Base-by-base conservation (phyloP, 2,329 filamentous ascomycete genomes). In the Orbilia oligospora region DNA sequence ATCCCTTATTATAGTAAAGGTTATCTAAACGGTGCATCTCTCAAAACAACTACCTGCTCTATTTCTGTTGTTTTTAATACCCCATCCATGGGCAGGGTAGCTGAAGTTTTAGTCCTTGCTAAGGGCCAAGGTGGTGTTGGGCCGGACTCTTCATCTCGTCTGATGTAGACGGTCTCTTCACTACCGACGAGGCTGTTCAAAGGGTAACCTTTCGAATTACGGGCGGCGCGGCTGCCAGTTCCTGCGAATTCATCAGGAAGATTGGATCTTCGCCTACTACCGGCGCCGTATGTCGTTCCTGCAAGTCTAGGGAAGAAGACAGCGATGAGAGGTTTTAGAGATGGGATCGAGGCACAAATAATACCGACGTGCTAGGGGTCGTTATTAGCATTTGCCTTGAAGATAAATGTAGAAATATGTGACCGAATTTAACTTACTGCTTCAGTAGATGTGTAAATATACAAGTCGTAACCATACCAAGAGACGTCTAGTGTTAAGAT, bases 381-480 rank as follows among this genome's bases (percentile, higher is more conserved):
- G 6, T 20, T 67, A 38, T 78, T 65, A 78, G 63, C 14, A 5
- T 46, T 18, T 8, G 16, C 33, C 24, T 55, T 33, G 18, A 30
- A 30, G 6, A 30, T 5, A 24, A 6, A 38, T 6, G 20, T 30
- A 12, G 20, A 8, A 5, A 8, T 22, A 46, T 55, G 20, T 18
- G 16, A n/a, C 12, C 38, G 18, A 10, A 14, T 46, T 20, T 38
- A n/a, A 49, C 75, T 68, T 72, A 78, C 75, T 51, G 75, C 75
- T 69, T 78, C 75, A 4, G 68, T 72, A 4, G 75, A 78, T 46
- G 75, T 78, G 12, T 78, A 78, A 14, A 78, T 78, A 20, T 72
- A 78, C 24, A 78, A 33, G 38, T 78, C 75, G 38, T 78, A 78
- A 12, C 75, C 75, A 36, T 78, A 78, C 75, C 75, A 78, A 9